Evolutionary conservation across 495 filamentous ascomycete genomes (phyloP), one percentile per base, ranked within the genome.

Genomic region (Mytilinidion resinicola): DNA sequence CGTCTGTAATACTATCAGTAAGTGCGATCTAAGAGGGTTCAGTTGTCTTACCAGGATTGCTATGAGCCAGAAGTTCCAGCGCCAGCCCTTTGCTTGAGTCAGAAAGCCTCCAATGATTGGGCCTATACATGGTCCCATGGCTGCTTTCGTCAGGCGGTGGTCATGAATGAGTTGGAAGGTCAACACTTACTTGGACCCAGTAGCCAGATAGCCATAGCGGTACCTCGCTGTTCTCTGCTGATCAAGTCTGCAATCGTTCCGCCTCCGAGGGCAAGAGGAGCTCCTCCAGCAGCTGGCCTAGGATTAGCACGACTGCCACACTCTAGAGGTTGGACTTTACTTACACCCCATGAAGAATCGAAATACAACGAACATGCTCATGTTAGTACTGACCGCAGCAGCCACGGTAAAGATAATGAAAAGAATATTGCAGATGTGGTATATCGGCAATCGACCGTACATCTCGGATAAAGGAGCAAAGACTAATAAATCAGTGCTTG

Each of bases 241-340:
- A 74, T 69, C 56, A 80, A 60, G 59, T 80, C 77, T 20, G 76
- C 73, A 48, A 79, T 74, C 0, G 74, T 76, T 0, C 77, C 77
- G 3, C 73, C 76, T 9, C 78, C 79, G 17, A 79, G 67, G 0
- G 75, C 73, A 36, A 79, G 12, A 20, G 74, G 73, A 11, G 70
- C 73, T 3, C 70, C 66, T 37, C 78, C 76, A 4, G 70, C 69
- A 25, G 67, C 63, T 53, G 14, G n/a, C 20, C 7, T 17, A 15
- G 20, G 8, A 46, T 46, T 5, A 46, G 42, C 20, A 46, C 15
- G n/a, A 46, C 15, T 15, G 21, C 20, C 14, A 49, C 33, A 66
- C n/a, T 20, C 50, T 60, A 33, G 11, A 9, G 15, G 25, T 39
- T 51, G 25, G 4, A 12, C 1, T 34, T n/a, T 1, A 55, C 57